Evolutionary conservation across 2,329 filamentous ascomycete genomes (phyloP), one percentile per base, ranked within the genome.

Genomic region (Cytospora leucostoma): DNA sequence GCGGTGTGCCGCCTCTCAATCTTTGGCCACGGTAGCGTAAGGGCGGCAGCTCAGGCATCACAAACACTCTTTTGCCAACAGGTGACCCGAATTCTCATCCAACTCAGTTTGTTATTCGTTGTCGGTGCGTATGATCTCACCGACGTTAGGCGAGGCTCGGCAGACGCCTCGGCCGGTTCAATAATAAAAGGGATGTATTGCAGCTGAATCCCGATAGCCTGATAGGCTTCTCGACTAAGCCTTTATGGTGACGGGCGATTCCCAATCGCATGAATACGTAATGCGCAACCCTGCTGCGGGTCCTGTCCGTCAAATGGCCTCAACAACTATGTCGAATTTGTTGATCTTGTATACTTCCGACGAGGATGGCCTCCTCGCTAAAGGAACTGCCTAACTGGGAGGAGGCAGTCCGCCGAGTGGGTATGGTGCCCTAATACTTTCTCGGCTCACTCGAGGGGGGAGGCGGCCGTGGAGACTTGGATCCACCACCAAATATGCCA

Each of bases 381-480:
- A 54, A 15, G 17, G 27, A n/a, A 53, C 2, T 32, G 10, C 19
- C 21, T 7, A 7, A 27, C 5, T n/a, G 51, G 32, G 4, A 32
- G 1, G 21, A 12, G 7, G 37, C 38, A n/a, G 10, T 8, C 21
- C 17, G 40, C 19, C 27, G 21, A n/a, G 44, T 37, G 7, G 2
- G 5, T 34, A 27, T 10, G 19, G 34, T 27, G 19, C 35, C 32
- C 33, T 55, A 55, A 12, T 19, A 32, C 19, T 38, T 19, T 27
- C 17, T 34, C 13, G 37, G 8, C n/a, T 33, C 40, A 33, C 21
- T 33, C 10, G 59, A 15, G 15, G 59, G 27, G 17, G 59, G 51
- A 32, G 59, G 33, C 59, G 51, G 59, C 8, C 19, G 40, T 47
- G 59, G 38, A n/a, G 38, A 19, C n/a, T 47, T 47, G n/a, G 44